phyloP scores from a whole-genome alignment of 1,139 yeast species.

The Saccharomyces hybrid region DNA sequence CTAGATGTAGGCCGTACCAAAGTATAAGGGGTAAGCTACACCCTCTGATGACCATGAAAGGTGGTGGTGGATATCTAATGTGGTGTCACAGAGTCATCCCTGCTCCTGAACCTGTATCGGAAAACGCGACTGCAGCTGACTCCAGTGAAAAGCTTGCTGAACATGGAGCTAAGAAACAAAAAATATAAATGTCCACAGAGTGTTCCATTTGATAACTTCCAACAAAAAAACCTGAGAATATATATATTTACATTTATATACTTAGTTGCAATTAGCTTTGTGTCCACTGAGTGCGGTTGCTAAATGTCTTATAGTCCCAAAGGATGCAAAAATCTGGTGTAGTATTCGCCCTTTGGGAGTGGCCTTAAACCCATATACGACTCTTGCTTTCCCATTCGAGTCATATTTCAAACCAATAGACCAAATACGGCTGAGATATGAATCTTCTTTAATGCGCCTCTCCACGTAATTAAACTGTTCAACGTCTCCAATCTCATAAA shows the following conservation, averaged over 20 bases:
- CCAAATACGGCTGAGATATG: slow-evolving; percentile 18
- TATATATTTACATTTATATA: background rate
- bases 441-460: slow-evolving; percentile 6
- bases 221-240: background rate
- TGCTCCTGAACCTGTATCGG: slow-evolving; percentile 41
- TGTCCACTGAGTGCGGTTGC: background rate
- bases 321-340: background rate
- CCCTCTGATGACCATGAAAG: slow-evolving; percentile 89
- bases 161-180: slow-evolving; percentile 7
- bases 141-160: slow-evolving; percentile 4
- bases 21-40: slow-evolving; percentile 92
- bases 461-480: slow-evolving; percentile 29
- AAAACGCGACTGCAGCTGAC: slow-evolving; percentile 3
- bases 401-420: slow-evolving; percentile 29
- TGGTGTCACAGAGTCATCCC: slow-evolving; percentile 80
- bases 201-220: background rate
- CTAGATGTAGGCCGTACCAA: slow-evolving; percentile 81
- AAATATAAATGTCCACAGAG: background rate
- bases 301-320: background rate
- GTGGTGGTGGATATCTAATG: slow-evolving; percentile 85
- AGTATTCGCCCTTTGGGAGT: background rate
- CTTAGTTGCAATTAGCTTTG: background rate
- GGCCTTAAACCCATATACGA: slow-evolving; percentile 29
- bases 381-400: slow-evolving; percentile 31
- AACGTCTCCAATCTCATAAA: slow-evolving; percentile 39